A percentile compares a stretch with the other conserved stretches of the same genome.
These are phyloP conservation scores for Fusarium avenaceum DNA, from an alignment of 2,329 filamentous ascomycete species.

Conservation along the genomic window DNA sequence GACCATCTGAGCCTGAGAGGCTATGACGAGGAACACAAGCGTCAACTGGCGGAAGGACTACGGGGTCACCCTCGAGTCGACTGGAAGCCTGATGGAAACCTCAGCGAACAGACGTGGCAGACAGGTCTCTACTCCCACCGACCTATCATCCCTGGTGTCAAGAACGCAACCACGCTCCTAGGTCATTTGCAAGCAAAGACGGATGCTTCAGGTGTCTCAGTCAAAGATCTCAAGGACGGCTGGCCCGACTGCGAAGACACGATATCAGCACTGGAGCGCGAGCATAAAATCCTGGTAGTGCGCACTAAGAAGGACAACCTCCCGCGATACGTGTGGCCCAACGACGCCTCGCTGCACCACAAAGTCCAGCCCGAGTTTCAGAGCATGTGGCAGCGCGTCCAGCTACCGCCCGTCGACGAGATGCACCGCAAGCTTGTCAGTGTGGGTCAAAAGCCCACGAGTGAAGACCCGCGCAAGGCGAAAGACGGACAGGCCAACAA, in stretches of 20 bases:
- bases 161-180: conserved; percentile 81
- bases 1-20: conserved; percentile 81
- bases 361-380: conserved; percentile 86
- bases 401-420: conserved; percentile 80
- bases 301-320: conserved; percentile 93
- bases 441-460: conserved; percentile 86
- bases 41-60: conserved; percentile 76
- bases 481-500: conserved; percentile 61
- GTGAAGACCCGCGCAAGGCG: conserved; percentile 76
- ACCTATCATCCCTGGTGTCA: conserved; percentile 84
- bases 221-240: conserved; percentile 95
- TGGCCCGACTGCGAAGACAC: conserved; percentile 88
- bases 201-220: conserved; percentile 82
- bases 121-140: conserved; percentile 84
- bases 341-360: conserved; percentile 83
- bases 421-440: conserved; percentile 82
- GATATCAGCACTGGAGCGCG: conserved; percentile 81
- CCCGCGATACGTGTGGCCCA: conserved; percentile 87
- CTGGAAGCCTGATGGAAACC: conserved; percentile 67
- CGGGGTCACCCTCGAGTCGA: conserved; percentile 72
- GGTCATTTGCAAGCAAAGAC: conserved; percentile 84
- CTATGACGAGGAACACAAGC: conserved; percentile 71
- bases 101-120: conserved; percentile 76
- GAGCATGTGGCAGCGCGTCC: conserved; percentile 84
- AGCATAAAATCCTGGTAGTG: conserved; percentile 85